A percentile compares a stretch with the other conserved stretches of the same genome.
These are phyloP conservation scores for Diaporthe sp. DNA, from an alignment of 2,329 filamentous ascomycete genomes.

Conservation along the genomic window DNA sequence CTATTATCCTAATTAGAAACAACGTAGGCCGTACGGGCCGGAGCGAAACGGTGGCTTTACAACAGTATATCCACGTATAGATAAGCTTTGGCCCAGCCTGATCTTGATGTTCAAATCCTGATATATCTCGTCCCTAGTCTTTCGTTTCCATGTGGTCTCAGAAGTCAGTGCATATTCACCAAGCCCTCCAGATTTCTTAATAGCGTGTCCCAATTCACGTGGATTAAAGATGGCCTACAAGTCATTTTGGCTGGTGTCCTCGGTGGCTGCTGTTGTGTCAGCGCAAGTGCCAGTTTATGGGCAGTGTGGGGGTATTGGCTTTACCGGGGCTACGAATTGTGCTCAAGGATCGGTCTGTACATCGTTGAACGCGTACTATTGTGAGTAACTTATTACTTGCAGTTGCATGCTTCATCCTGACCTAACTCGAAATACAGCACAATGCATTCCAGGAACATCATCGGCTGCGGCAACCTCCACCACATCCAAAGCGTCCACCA, in stretches of 20 bases:
- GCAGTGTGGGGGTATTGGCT: slow-evolving; percentile 39
- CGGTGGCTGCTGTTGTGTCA: slow-evolving; percentile 10
- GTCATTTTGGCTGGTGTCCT: not conserved
- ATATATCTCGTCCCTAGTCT: too few relatives aligned
- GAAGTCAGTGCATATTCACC: not conserved
- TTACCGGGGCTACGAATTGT: slow-evolving; percentile 36
- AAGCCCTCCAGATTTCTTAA: too few relatives aligned
- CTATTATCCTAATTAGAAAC: not conserved
- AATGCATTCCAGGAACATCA: slow-evolving; percentile 35
- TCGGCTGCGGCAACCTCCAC: not conserved
- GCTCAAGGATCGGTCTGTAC: slow-evolving; percentile 29
- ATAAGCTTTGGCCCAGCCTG: slow-evolving; percentile 8
- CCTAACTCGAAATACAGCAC: slow-evolving; percentile 1
- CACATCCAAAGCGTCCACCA: slow-evolving; percentile 4
- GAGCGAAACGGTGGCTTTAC: not conserved
- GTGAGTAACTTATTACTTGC: not conserved
- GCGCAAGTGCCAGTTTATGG: slow-evolving; percentile 44
- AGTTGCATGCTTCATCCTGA: not conserved
- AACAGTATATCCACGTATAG: not conserved
- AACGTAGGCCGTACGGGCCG: not conserved
- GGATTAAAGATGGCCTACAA: slow-evolving; percentile 13
- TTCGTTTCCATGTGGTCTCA: not conserved
- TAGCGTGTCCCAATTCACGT: too few relatives aligned
- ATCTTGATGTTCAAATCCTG: not conserved
- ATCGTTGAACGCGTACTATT: slow-evolving; percentile 38